A percentile compares a stretch with the other conserved stretches of the same genome.
Evolutionary conservation across 2,329 filamentous ascomycete species (phyloP).

Genomic region (Fusarium vanettenii): DNA sequence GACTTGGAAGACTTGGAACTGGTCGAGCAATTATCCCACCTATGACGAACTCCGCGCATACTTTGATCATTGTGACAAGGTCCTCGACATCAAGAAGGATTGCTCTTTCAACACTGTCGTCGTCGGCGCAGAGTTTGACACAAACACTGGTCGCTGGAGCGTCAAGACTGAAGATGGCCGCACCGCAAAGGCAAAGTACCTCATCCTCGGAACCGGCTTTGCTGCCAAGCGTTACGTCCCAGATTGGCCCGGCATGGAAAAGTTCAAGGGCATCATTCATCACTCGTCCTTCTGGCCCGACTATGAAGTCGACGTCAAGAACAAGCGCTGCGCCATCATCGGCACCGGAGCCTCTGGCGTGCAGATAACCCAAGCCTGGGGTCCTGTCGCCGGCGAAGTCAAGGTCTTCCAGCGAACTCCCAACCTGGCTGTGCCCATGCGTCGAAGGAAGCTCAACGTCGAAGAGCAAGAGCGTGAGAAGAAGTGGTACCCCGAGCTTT

Average conservation of each 20-base stretch:
- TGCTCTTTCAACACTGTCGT: slow-evolving; percentile 67
- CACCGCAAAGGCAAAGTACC: slow-evolving; percentile 60
- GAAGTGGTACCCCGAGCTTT: slow-evolving; percentile 61
- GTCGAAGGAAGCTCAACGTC: slow-evolving; percentile 54
- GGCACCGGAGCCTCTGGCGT: slow-evolving; percentile 74
- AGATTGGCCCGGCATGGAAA: slow-evolving; percentile 68
- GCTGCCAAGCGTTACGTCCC: slow-evolving; percentile 71
- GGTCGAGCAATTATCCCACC: slow-evolving; percentile 63
- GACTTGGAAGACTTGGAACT: slow-evolving; percentile 67
- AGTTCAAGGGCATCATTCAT: slow-evolving; percentile 69
- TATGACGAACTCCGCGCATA: slow-evolving; percentile 65
- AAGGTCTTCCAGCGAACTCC: slow-evolving; percentile 75
- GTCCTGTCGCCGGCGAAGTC: slow-evolving; percentile 62
- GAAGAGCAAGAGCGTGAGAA: slow-evolving; percentile 57
- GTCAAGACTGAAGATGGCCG: slow-evolving; percentile 63
- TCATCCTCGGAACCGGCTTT: slow-evolving; percentile 67
- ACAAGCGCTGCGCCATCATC: slow-evolving; percentile 71
- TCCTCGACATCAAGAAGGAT: slow-evolving; percentile 66
- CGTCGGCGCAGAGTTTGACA: slow-evolving; percentile 63
- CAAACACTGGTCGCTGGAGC: slow-evolving; percentile 59
- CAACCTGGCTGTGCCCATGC: slow-evolving; percentile 73
- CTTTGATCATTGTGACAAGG: slow-evolving; percentile 69
- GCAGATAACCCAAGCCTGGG: slow-evolving; percentile 72
- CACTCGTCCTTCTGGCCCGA: slow-evolving; percentile 73
- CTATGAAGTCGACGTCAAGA: slow-evolving; percentile 64